These are phyloP conservation scores for Russula ochroleuca DNA, from an alignment of 768 basidiomycete species.

Conservation along the genomic window DNA sequence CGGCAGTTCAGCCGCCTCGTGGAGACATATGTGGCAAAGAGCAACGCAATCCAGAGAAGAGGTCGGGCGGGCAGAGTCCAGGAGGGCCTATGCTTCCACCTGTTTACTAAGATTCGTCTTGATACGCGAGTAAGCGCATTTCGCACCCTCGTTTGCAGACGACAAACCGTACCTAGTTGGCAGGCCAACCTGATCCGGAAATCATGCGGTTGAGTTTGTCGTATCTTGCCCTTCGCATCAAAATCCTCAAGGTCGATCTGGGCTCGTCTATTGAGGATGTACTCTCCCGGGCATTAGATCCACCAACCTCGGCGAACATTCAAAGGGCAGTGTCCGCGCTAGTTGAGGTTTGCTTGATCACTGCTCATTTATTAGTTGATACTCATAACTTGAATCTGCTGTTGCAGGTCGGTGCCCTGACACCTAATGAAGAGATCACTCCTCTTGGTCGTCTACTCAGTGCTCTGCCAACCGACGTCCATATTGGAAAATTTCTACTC, in stretches of 20 bases:
- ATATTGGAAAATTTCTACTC: conserved; percentile 90
- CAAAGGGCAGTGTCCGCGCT: conserved; percentile 85
- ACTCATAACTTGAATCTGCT: neutral
- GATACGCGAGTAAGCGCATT: conserved; percentile 59
- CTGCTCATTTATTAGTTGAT: conserved; percentile 2
- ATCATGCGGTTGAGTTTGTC: conserved; percentile 92
- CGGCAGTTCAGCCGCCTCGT: conserved; percentile 88
- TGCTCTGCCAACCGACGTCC: conserved; percentile 92
- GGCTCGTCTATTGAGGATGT: conserved; percentile 88
- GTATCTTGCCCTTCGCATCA: conserved; percentile 85
- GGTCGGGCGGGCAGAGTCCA: conserved; percentile 92
- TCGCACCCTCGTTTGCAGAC: neutral
- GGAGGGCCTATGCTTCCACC: conserved; percentile 86
- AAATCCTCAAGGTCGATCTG: conserved; percentile 87
- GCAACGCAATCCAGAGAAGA: conserved; percentile 85
- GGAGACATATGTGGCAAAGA: conserved; percentile 87
- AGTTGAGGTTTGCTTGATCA: conserved; percentile 60
- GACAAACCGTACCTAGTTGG: conserved; percentile 52
- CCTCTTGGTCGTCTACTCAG: conserved; percentile 88
- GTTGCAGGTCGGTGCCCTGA: conserved; percentile 76
- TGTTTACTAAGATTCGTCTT: conserved; percentile 85
- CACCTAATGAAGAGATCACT: conserved; percentile 83
- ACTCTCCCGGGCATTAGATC: conserved; percentile 82
- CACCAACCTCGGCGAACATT: conserved; percentile 79
- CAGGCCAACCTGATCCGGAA: conserved; percentile 88